phyloP scores from a whole-genome alignment of 805 yeast species.

The Metschnikowia borealis region DNA sequence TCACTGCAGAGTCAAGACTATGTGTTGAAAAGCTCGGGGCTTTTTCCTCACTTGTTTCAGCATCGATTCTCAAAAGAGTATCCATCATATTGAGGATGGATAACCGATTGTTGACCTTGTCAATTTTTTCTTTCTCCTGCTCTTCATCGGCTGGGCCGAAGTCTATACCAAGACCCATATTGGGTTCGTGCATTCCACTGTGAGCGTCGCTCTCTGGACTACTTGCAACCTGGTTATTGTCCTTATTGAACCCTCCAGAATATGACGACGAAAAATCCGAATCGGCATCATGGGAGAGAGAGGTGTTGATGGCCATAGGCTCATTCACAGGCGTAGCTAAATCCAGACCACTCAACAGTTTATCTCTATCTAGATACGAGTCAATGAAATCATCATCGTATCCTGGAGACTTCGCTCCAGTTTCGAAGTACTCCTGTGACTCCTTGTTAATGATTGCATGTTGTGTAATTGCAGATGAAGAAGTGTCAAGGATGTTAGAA shows the following conservation, averaged over 20 bases:
- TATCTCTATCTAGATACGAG: conserved; percentile 12
- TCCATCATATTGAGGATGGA: conserved; percentile 5
- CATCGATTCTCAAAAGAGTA: conserved; percentile 2
- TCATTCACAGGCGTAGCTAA: neutral
- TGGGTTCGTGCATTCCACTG: neutral
- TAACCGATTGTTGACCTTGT: neutral
- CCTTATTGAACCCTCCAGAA: neutral
- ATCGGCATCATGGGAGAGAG: neutral
- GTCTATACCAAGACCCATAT: conserved; percentile 3
- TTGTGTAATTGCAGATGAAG: neutral
- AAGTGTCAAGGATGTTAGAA: neutral
- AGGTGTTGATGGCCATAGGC: neutral
- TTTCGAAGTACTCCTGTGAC: neutral
- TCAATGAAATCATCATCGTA: conserved; percentile 17
- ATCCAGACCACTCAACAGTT: conserved; percentile 4
- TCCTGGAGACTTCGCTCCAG: conserved; percentile 12
- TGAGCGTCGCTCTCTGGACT: neutral
- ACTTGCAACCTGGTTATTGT: neutral
- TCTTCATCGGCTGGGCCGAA: neutral
- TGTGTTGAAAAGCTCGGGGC: neutral
- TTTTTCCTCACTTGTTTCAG: neutral
- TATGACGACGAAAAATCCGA: neutral
- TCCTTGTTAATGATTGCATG: neutral
- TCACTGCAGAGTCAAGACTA: neutral
- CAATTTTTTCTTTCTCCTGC: neutral